Base-by-base conservation (phyloP, 495 filamentous ascomycete genomes). In the Neurospora tetraspora region DNA sequence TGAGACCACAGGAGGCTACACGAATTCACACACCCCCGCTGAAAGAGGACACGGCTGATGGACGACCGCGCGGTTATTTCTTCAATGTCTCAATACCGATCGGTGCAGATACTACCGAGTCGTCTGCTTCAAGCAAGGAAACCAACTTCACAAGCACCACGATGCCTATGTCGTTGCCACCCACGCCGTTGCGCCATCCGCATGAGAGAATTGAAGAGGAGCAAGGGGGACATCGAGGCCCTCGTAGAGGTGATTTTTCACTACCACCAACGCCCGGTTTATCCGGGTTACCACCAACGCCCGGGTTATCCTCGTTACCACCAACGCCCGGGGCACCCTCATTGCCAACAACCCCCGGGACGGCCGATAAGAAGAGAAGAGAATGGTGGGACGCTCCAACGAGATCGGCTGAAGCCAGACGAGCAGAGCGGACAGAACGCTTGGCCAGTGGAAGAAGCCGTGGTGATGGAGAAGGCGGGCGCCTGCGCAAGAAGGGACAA, bases 11-110 rank as follows among this genome's bases (percentile, higher is more conserved):
- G 85, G 84, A 87, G 76, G 85, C 85, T 10, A 82, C 68, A 7
- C 81, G 85, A 11, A 76, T 88, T 0, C 76, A 80, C 47, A 86
- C 88, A 27, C 87, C 87, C 0, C 82, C 85, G 0, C 76, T 83
- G 31, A 80, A 76, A 53, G 77, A 80, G 47, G 76, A 73, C 31
- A 74, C 76, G 7, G 74, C 76, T 7, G 76, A 79, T 11, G 71
- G 78, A 5, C 79, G 77, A 38, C 77, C 78, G 3, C 81, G 82
- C 12, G 83, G 83, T 3, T 82, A 88, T 74, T 88, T 88, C 78
- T 85, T 86, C 72, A 83, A 88, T 69, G 80, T 87, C 38, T 65
- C 27, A 27, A 65, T 65, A 18, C 27, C 53, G 27, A 65, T 65
- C 7, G 53, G 14, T 36, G 53, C 27, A 65, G 11, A 31, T 5